Base-by-base conservation (phyloP, 2,329 filamentous ascomycete species). In the Leptodontidium sp. region DNA sequence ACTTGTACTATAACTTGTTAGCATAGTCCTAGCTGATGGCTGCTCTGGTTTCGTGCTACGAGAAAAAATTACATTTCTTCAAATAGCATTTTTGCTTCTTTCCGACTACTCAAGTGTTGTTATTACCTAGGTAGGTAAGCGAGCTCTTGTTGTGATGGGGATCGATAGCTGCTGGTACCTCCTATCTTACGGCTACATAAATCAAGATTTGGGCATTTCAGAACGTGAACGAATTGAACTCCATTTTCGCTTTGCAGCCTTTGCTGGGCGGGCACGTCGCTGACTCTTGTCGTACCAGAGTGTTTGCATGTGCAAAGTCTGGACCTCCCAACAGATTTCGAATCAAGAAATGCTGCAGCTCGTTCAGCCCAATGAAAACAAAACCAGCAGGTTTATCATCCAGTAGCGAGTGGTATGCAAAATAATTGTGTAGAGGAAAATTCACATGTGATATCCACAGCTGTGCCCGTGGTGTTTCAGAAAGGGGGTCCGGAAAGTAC, bases 1-100 rank as follows among this genome's bases (percentile, higher is more conserved):
- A 17, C 35, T 58, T 58, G 52, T 59, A 65, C 38, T 32, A 65
- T 59, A 50, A 21, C 55, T 26, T 65, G 64, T 50, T 40, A 32
- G 59, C 29, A 65, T 65, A 59, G 38, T 57, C 32, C 53, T 29
- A 38, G 64, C 61, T 15, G 61, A 63, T 32, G 21, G 40, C 26
- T 45, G 29, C 24, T 29, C 24, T 21, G 50, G 24, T 57, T 29
- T 57, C 21, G 15, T 43, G 35, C 4, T 57, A 45, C 14, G 50
- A 47, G 43, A 35, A 24, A 32, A 32, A 47, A 50, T 50, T 35
- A 50, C 43, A 62, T 32, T 50, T 26, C 17, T n/a, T 47, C 40
- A 47, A 21, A 40, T 26, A 15, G 17, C 38, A 40, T n/a, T 55
- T 8, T 12, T 55, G 21, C n/a, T 29, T 17, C 24, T 24, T 15